Percentiles rank a stretch among this genome's conserved stretches.
Evolutionary conservation across 2,329 filamentous ascomycete genomes (phyloP).

Genomic region (Diaporthe citrichinensis): DNA sequence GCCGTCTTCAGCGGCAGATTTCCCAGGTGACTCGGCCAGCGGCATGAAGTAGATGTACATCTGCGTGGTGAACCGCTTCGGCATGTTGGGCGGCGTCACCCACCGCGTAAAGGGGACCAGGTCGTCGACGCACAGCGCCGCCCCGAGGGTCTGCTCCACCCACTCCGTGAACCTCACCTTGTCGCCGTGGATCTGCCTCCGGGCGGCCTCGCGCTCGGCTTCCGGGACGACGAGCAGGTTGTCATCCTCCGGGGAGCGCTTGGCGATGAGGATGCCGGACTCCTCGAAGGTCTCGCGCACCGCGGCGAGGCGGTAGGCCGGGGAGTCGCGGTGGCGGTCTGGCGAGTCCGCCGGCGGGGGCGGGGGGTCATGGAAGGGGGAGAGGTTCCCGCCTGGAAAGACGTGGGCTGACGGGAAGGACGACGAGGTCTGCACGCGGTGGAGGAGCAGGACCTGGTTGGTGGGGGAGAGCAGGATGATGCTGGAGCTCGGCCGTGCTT

Average conservation of each 20-base stretch:
- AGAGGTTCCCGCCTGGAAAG: constrained; percentile 92
- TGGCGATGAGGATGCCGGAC: constrained; percentile 86
- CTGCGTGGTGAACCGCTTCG: constrained; percentile 90
- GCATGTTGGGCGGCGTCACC: constrained; percentile 83
- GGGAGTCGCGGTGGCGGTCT: constrained; percentile 77
- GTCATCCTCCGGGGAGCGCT: constrained; percentile 51
- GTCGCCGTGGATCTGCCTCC: constrained; percentile 78
- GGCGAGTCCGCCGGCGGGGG: constrained; percentile 61
- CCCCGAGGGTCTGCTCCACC: constrained; percentile 53
- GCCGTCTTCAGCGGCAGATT: not conserved
- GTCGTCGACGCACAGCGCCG: constrained; percentile 58
- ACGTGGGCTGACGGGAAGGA: constrained; percentile 95
- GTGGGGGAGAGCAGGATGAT: constrained; percentile 87
- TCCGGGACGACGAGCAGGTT: constrained; percentile 74
- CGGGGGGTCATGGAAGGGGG: constrained; percentile 81
- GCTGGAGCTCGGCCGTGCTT: constrained; percentile 59
- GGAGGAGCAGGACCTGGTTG: constrained; percentile 90
- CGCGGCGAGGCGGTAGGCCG: constrained; percentile 84
- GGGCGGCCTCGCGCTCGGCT: constrained; percentile 72
- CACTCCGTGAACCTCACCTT: constrained; percentile 78
- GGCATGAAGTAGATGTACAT: constrained; percentile 97
- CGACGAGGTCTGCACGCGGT: constrained; percentile 84
- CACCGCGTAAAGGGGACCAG: constrained; percentile 90
- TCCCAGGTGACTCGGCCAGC: constrained; percentile 51
- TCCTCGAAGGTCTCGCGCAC: constrained; percentile 96